Evolutionary conservation across 805 yeast genomes (phyloP), one percentile per base, ranked within the genome.

Genomic region (Teunomyces aglyptinius): DNA sequence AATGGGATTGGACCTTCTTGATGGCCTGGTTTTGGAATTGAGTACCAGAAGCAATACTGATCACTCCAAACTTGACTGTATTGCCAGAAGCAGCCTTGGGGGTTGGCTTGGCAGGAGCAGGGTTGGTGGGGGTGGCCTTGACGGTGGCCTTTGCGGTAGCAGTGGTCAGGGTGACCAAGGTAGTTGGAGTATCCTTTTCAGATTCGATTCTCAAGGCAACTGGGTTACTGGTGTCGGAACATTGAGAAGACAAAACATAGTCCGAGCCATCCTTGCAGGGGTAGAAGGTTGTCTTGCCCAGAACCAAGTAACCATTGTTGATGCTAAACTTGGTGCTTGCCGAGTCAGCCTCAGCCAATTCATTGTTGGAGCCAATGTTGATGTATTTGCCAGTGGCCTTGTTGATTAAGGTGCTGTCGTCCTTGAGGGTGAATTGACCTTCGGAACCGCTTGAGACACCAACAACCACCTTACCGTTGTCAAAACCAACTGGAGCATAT

Each of bases 1-100:
- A 61, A 54, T 67, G 69, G 2, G 59, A 49, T 8, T 49, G 54
- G 12, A 61, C 70, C 50, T 64, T 64, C 47, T 54, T 63, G 52
- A 64, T 60, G 2, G 59, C 43, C 6, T 51, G 41, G 52, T 60
- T 49, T 44, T 65, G 65, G 52, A 65, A 57, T 18, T 51, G 41
- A 3, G 64, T 41, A 5, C 68, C 70, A 3, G 67, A 56, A 43
- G 49, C 53, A 36, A 55, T 56, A 33, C 63, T 55, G 18, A 55
- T 35, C 24, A 63, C 48, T 3, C 58, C 59, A 29, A 59, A 58
- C 38, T 49, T 39, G n/a, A 34, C 42, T 11, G 48, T 49, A 33
- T 46, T 42, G 1, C 46, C 50, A 3, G 47, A n/a, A 16, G 46
- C 15, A 12, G 47, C 13, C 5, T 43, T 35, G 18, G 51, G 20